Conservation (phyloP, 768 basidiomycete genomes). For the Pleurotus giganteus region DNA sequence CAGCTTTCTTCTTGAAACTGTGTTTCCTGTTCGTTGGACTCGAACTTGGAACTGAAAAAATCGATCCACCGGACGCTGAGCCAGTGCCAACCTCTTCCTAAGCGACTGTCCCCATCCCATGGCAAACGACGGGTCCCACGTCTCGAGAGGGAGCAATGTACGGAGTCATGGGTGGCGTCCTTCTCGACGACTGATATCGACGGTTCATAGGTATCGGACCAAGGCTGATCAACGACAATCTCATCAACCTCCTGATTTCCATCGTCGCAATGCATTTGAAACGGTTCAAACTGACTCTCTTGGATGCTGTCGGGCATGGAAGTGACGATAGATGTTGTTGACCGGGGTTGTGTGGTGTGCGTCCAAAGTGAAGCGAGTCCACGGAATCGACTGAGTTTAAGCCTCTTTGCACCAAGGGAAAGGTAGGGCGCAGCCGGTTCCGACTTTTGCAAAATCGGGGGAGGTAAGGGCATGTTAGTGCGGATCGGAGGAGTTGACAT, state of each 20-base stretch:
- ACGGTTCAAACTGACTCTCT: slow-evolving; percentile 2
- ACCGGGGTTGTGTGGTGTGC: background rate
- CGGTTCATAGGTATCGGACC: slow-evolving; percentile 5
- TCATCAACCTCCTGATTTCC: slow-evolving; percentile 8
- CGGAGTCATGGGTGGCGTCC: background rate
- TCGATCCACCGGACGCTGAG: background rate
- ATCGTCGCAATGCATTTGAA: background rate
- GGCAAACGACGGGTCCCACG: background rate
- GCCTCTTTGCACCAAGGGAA: background rate
- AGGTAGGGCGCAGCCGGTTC: background rate
- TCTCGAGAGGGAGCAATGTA: background rate
- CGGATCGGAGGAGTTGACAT: background rate
- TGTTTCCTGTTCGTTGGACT: background rate
- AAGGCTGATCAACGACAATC: slow-evolving; percentile 8
- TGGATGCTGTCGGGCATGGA: background rate
- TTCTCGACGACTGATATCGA: background rate
- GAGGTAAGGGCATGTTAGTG: background rate
- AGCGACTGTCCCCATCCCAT: background rate
- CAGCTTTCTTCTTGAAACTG: slow-evolving; percentile 1
- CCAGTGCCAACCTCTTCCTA: background rate
- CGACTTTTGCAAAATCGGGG: slow-evolving; percentile 6
- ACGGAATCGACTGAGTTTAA: background rate
- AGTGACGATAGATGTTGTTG: background rate
- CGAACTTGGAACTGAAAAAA: slow-evolving; percentile 5
- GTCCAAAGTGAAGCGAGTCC: background rate